Evolutionary conservation across 371 early-diverging fungal genomes (phyloP), one percentile per base, ranked within the genome.

Genomic region (Actinomortierella wolfii): DNA sequence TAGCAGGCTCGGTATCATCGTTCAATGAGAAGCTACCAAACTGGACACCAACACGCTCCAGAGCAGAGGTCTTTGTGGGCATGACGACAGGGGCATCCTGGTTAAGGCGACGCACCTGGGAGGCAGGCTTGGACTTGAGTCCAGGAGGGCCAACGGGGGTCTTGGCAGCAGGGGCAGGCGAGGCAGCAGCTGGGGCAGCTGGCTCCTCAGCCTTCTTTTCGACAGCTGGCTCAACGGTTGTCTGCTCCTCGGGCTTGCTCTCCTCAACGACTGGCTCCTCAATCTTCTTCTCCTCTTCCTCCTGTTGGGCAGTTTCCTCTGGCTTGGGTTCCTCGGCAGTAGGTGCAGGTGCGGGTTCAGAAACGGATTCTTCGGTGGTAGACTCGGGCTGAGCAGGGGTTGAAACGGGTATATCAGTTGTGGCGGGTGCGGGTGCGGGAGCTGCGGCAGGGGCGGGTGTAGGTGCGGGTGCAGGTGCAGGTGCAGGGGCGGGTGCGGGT

Each of bases 71-170:
- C 43, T 83, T 83, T 28, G 79, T 79, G 5, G 94, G 94, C 88
- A 94, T 91, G 15, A 94, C 93, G 23, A 95, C 94, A 28, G 94
- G 86, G 8, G 88, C 89, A 64, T 93, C 93, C 76, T 94, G 94
- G 65, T 91, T 88, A 64, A 92, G 84, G 59, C 81, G 83, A 64
- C 80, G 86, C 2, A 76, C 53, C 34, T 62, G 67, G 34, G 69
- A n/a, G 9, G 81, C 59, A 26, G 68, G 55, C 64, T 78, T 80
- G 17, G 75, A 67, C 66, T 79, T 81, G 42, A 80, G 69, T 57
- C 84, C 85, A n/a, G 85, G 83, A 18, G 84, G 83, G 11, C 75
- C 76, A n/a, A 61, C 64, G 28, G 78, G 54, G 3, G 61, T 18
- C 11, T 25, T 57, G 21, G 54, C 28, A n/a, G 56, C 40, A 46